Evolutionary conservation across 2,329 filamentous ascomycete genomes (phyloP), one percentile per base, ranked within the genome.

Genomic region (Byssothecium circinans): DNA sequence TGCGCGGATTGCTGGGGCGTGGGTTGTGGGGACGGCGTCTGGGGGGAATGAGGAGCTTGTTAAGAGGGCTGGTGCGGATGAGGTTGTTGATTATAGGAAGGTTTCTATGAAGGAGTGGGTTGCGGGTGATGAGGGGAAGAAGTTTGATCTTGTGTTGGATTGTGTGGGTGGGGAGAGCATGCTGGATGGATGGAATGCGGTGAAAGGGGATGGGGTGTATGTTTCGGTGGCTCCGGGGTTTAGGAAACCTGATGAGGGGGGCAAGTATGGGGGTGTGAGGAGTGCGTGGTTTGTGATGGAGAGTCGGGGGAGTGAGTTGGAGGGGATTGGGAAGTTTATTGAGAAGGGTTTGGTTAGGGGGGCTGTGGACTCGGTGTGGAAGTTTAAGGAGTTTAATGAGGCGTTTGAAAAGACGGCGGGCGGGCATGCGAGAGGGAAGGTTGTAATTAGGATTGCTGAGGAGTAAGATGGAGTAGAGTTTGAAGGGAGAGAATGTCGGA

Each of bases 101-200:
- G 55, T 45, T 14, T 54, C 53, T 43, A 43, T 74, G 20, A 54
- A 56, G 42, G 55, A 55, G 6, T 77, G 69, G 70, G 40, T 58
- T n/a, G 39, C 8, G 19, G 53, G 59, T 22, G 50, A 58, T 10
- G 56, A 56, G 11, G 43, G 32, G 4, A 54, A 39, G 10, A 69
- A 72, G 53, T 71, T 75, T 18, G 75, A 78, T 50, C 36, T 78
- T 3, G 73, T 77, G 23, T 54, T 78, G 45, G 76, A 78, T 58
- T 74, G 68, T 44, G 65, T 74, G 22, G 77, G 77, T 4, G 66
- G 73, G 5, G 64, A 65, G 45, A 61, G 67, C 4, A 61, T 77
- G 39, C 55, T 64, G 17, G 74, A 76, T 59, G 69, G 71, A 0
- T 78, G 74, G 76, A 70, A 63, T 57, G 59, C 56, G 19, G 65